phyloP scores from a whole-genome alignment of 2,329 filamentous ascomycete species.

The Herpotrichia juniperi region DNA sequence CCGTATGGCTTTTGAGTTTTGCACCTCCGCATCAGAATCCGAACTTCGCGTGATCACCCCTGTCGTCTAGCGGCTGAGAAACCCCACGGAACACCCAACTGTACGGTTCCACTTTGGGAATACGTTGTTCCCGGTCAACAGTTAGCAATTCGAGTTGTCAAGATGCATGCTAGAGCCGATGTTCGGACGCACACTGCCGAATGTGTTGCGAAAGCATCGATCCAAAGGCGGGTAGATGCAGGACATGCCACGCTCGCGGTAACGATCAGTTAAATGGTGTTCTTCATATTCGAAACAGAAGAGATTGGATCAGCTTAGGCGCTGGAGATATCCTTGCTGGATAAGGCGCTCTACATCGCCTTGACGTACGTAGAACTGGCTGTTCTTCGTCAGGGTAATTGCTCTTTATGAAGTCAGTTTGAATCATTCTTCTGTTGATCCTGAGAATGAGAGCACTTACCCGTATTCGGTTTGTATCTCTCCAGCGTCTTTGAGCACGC shows the following conservation, averaged over 20 bases:
- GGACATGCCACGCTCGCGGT: background rate
- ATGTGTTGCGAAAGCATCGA: background rate
- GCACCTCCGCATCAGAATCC: constrained; percentile 4
- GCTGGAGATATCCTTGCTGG: constrained; percentile 91
- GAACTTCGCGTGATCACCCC: constrained; percentile 12
- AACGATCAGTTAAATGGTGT: background rate
- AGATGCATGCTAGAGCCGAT: background rate
- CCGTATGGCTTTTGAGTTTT: background rate
- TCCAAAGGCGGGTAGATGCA: background rate
- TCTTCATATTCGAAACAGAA: background rate
- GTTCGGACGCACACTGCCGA: constrained; percentile 3
- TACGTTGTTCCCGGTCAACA: background rate
- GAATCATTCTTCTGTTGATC: background rate
- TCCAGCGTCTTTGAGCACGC: constrained; percentile 93
- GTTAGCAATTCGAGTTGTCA: constrained; percentile 2
- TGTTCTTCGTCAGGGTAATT: constrained; percentile 96
- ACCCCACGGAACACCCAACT: constrained; percentile 7
- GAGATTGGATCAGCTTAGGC: constrained; percentile 68
- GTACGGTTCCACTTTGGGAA: background rate
- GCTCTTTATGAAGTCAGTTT: constrained; percentile 62
- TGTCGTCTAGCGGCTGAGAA: constrained; percentile 2
- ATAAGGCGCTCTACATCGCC: constrained; percentile 95
- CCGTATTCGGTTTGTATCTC: constrained; percentile 99
- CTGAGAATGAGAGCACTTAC: constrained; percentile 59
- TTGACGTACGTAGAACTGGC: constrained; percentile 95